These are phyloP conservation scores for Ophiostoma angusticollis DNA, from an alignment of 2,329 filamentous ascomycete species.

Conservation along the genomic window DNA sequence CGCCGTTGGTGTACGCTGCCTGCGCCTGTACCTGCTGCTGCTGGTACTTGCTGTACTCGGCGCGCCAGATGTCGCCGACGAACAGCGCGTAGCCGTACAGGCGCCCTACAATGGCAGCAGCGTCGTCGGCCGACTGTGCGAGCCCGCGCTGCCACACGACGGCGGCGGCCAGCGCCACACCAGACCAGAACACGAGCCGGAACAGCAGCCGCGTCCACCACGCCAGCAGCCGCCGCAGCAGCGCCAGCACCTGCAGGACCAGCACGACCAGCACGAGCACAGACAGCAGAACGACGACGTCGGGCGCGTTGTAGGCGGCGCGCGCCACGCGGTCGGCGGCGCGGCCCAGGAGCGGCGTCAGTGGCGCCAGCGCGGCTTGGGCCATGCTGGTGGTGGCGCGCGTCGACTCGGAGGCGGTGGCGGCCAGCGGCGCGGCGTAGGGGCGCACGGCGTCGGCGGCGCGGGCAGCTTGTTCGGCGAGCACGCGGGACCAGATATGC, in stretches of 20 bases:
- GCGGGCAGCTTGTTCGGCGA: conserved; percentile 19
- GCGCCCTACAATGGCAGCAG: conserved; percentile 29
- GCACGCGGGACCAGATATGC: conserved; percentile 26
- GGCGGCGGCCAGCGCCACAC: conserved; percentile 39
- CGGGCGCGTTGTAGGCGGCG: conserved; percentile 26
- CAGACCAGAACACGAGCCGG: conserved; percentile 50
- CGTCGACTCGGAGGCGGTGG: neutral
- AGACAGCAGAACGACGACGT: conserved; percentile 31
- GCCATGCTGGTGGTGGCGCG: conserved; percentile 27
- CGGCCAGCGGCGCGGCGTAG: conserved; percentile 26
- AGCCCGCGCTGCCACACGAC: conserved; percentile 53
- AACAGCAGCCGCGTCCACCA: conserved; percentile 63
- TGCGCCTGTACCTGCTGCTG: conserved; percentile 27
- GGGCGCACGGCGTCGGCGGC: conserved; percentile 25
- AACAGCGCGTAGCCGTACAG: conserved; percentile 33
- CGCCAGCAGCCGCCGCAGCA: conserved; percentile 57
- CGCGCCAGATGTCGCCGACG: conserved; percentile 41
- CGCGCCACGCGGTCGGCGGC: conserved; percentile 29
- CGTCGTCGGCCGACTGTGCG: conserved; percentile 50
- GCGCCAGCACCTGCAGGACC: conserved; percentile 53
- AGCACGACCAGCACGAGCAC: conserved; percentile 43
- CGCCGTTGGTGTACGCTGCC: conserved; percentile 7
- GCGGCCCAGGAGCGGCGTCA: conserved; percentile 14
- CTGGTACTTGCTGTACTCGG: conserved; percentile 46
- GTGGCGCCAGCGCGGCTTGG: conserved; percentile 22